Evolutionary conservation across 345 rosid genomes (phyloP), one percentile per base, ranked within the genome.

Genomic region (Lepidium aucheri): DNA sequence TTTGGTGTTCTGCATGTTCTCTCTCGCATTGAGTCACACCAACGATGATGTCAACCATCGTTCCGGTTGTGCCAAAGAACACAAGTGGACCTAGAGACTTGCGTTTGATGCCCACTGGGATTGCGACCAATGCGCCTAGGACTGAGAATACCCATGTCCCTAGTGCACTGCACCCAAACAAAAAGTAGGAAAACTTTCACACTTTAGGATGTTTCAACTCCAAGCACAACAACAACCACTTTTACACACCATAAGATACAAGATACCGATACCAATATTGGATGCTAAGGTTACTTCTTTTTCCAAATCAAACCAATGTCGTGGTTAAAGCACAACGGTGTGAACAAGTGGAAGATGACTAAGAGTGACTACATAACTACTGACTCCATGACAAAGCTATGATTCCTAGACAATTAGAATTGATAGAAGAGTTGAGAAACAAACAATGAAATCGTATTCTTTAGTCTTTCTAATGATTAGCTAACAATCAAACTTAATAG

Each of bases 61-160:
- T 90, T 32, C 97, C 98, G 0, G 97, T 93, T 10, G 98, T 90
- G 75, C 98, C 96, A 8, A 93, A 90, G 85, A 90, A 90, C 62
- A 90, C 97, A 4, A 93, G 92, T 7, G 97, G 96, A 3, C 81
- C 95, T 16, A 93, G 68, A 38, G 97, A 93, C 76, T 90, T 93
- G 43, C 90, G 83, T 68, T 84, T 93, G 39, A 93, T 93, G 13
- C 98, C 98, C 13, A 88, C 87, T 1, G 97, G 98, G 73, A 90
- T 93, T 2, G 97, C 98, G 6, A 88, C 61, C 80, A 93, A 78
- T 68, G 96, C 96, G 7, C 97, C 97, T 0, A 78, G 80, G 1
- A 85, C 90, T 4, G 98, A 88, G 79, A 93, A 93, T 38, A 93
- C 86, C 97, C 97, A 88, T 16, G 98, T 90, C 9, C 98, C 98